Percentiles rank a stretch among this genome's conserved stretches.
Conservation (phyloP, 768 basidiomycete species). For the Dendrothele bispora region DNA sequence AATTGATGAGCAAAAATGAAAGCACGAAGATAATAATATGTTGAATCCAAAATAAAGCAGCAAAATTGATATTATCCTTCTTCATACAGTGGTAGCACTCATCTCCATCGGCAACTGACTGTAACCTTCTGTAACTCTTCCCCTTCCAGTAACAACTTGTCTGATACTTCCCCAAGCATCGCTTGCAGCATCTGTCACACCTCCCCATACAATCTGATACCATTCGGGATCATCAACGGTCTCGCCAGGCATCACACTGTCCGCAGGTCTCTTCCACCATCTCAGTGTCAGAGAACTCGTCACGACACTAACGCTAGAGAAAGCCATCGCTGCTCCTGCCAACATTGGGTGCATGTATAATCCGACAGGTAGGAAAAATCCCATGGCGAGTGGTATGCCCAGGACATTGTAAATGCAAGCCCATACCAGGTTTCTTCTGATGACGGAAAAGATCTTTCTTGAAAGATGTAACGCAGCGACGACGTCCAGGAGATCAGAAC, state of each 20-base stretch:
- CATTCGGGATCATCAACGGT: slow-evolving; percentile 40
- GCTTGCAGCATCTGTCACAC: slow-evolving; percentile 37
- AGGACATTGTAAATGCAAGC: slow-evolving; percentile 93
- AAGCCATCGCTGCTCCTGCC: slow-evolving; percentile 98
- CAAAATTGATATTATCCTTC: no score
- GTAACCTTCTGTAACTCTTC: slow-evolving; percentile 54
- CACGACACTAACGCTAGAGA: slow-evolving; percentile 95
- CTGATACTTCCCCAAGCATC: slow-evolving; percentile 41
- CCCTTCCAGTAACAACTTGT: slow-evolving; percentile 39
- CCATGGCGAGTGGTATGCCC: slow-evolving; percentile 98
- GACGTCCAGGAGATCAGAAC: slow-evolving; percentile 94
- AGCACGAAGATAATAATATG: no score
- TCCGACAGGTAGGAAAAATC: slow-evolving; percentile 88
- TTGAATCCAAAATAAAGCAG: no score
- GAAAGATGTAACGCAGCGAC: slow-evolving; percentile 95
- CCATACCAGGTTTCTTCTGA: slow-evolving; percentile 93
- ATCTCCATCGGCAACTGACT: slow-evolving; percentile 73
- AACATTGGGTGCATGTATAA: slow-evolving; percentile 97
- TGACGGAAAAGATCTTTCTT: slow-evolving; percentile 83
- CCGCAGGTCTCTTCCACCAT: slow-evolving; percentile 76
- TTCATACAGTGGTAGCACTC: slow-evolving; percentile 29
- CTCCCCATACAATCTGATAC: slow-evolving; percentile 42
- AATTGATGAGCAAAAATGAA: no score
- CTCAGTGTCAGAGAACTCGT: slow-evolving; percentile 83
- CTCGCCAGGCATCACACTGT: slow-evolving; percentile 70